Conservation (phyloP, 371 early-diverging fungal species). For the Spiromyces aspiralis region DNA sequence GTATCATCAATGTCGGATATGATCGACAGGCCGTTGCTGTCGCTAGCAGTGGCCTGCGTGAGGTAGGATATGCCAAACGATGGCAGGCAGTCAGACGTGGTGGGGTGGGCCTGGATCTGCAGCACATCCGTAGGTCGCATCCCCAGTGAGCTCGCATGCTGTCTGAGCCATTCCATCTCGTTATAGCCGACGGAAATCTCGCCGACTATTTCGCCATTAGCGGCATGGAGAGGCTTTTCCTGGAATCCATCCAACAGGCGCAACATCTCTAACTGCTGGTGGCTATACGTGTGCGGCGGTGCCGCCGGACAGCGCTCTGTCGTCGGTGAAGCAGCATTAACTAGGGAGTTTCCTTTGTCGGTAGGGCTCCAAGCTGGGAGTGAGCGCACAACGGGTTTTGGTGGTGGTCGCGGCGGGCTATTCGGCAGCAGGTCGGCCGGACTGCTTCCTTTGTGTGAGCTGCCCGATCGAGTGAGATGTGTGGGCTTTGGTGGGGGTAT, state of each 20-base stretch:
- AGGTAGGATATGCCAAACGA: too few relatives aligned
- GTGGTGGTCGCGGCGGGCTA: not conserved
- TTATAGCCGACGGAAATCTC: not conserved
- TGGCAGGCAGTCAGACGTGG: not conserved
- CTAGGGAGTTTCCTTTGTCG: not conserved
- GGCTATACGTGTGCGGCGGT: too few relatives aligned
- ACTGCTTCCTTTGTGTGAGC: not conserved
- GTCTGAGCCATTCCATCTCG: not conserved
- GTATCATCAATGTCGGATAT: constrained; percentile 84
- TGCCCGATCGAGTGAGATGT: not conserved
- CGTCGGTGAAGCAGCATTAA: not conserved
- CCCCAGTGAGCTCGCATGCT: not conserved
- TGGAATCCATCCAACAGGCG: not conserved
- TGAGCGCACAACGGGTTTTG: not conserved
- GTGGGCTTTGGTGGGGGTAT: not conserved
- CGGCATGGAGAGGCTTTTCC: not conserved
- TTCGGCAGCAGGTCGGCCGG: not conserved
- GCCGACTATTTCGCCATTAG: not conserved
- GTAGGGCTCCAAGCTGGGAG: not conserved
- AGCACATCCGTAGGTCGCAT: not conserved
- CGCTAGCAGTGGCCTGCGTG: not conserved
- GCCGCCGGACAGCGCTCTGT: too few relatives aligned
- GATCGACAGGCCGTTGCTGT: constrained; percentile 43
- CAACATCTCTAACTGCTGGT: not conserved
- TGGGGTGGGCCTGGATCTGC: not conserved